These are phyloP conservation scores for Rhodotorula sp. DNA, from an alignment of 1,284 basidiomycete genomes.

Conservation along the genomic window DNA sequence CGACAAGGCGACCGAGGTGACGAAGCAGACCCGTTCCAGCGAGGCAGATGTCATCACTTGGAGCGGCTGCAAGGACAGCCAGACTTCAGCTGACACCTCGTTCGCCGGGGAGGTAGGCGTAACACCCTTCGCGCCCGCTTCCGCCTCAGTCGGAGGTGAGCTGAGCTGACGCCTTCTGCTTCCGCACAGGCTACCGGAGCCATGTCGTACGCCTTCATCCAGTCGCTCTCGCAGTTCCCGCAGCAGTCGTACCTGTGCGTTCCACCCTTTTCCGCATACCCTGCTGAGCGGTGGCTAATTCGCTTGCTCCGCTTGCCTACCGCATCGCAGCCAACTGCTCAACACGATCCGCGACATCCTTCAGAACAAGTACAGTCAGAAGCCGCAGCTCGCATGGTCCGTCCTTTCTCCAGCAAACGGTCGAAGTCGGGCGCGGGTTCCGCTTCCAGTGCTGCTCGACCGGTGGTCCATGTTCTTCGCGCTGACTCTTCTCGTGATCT, in stretches of 20 bases:
- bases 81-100: slow-evolving; percentile 50
- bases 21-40: slow-evolving; percentile 40
- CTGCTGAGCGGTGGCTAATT: background rate
- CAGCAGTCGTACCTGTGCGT: slow-evolving; percentile 70
- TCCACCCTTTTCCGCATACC: background rate
- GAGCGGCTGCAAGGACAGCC: slow-evolving; percentile 43
- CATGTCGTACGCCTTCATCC: slow-evolving; percentile 20
- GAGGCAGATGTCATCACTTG: slow-evolving; percentile 52
- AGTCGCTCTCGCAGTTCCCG: slow-evolving; percentile 46
- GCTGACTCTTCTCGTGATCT: no score
- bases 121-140: background rate
- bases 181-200: slow-evolving; percentile 49
- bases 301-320: no score
- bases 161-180: no score
- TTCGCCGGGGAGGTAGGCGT: slow-evolving; percentile 48
- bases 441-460: background rate
- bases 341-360: slow-evolving; percentile 62
- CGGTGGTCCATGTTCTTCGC: background rate
- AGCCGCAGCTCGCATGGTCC: slow-evolving; percentile 40
- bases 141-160: background rate
- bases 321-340: slow-evolving; percentile 28
- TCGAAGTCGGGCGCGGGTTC: no score
- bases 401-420: background rate
- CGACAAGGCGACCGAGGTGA: slow-evolving; percentile 49
- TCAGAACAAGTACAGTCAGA: slow-evolving; percentile 53